phyloP scores from a whole-genome alignment of 78 protist genomes.

The Capsaspora owczarzaki region DNA sequence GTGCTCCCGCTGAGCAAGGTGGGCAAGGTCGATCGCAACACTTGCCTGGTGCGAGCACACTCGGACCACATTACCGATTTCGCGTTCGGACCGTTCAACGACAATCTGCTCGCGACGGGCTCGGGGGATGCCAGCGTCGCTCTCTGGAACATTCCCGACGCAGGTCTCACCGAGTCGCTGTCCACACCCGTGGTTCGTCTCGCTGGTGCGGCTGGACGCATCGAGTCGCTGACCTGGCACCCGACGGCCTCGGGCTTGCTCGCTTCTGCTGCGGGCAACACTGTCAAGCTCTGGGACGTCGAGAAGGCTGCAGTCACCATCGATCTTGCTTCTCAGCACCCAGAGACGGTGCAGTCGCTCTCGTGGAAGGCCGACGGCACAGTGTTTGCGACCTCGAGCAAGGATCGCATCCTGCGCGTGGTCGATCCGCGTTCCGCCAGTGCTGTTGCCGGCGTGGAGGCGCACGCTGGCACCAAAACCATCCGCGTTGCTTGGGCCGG shows the following conservation, averaged over 20 bases:
- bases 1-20: not conserved
- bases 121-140: constrained; percentile 35
- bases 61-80: constrained; percentile 30
- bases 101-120: constrained; percentile 39
- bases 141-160: constrained; percentile 45
- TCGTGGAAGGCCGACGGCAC: constrained; percentile 43
- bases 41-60: constrained; percentile 24
- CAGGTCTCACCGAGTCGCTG: constrained; percentile 7
- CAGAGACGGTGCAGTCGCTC: constrained; percentile 8
- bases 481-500: not conserved
- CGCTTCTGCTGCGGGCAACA: constrained; percentile 24
- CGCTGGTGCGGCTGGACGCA: constrained; percentile 33
- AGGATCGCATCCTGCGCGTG: constrained; percentile 33
- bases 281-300: constrained; percentile 42
- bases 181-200: constrained; percentile 1
- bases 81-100: constrained; percentile 47
- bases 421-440: constrained; percentile 39
- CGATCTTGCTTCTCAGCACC: not conserved
- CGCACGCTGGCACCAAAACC: not conserved
- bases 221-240: constrained; percentile 3
- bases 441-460: not conserved
- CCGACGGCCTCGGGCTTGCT: constrained; percentile 36
- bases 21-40: not conserved
- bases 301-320: not conserved
- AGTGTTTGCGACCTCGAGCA: constrained; percentile 23